Base-by-base conservation (phyloP, 2,329 filamentous ascomycete species). In the Diaporthe ampelina region DNA sequence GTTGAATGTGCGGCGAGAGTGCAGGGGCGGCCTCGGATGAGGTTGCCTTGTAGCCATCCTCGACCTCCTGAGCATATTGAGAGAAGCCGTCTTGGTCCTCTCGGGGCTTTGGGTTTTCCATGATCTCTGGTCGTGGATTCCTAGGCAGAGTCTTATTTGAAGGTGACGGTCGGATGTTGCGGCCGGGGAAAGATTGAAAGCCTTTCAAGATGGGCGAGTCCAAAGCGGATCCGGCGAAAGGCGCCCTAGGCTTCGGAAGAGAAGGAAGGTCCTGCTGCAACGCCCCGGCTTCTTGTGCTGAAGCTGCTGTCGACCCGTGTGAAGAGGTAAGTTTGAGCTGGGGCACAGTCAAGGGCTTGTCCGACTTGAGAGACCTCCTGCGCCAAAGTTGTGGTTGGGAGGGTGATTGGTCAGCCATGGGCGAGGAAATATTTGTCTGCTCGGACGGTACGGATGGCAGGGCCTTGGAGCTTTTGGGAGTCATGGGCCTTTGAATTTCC, bases 361-460 rank as follows among this genome's bases (percentile, higher is more conserved):
- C 86, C 72, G 83, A 83, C 79, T 87, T 90, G 35, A 85, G 81
- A 19, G 88, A 88, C 59, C 89, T 85, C 70, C 89, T 84, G 73
- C 85, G 84, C 88, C 88, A 90, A 43, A 86, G 82, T 75, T 85
- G 82, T 10, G 78, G 77, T 59, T 78, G 76, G 40, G 77, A 76
- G 17, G 82, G 77, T 37, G 80, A 81, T 56, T 77, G 79, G 75
- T 73, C 76, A 17, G 78, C 58, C 59, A 77, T 40, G 8, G 80
- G 76, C 3, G 71, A 68, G n/a, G 80, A 70, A 11, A 79, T 75
- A 48, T 76, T 75, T 29, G 75, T 86, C 76, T 83, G 82, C 32
- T 61, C 70, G 24, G 37, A 40, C 21, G 70, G 70, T 8, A 17
- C 24, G 7, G 70, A 63, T 19, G 57, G 61, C n/a, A 72, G 68